Conservation (phyloP, 2,329 filamentous ascomycete genomes). For the Beauveria varroae region DNA sequence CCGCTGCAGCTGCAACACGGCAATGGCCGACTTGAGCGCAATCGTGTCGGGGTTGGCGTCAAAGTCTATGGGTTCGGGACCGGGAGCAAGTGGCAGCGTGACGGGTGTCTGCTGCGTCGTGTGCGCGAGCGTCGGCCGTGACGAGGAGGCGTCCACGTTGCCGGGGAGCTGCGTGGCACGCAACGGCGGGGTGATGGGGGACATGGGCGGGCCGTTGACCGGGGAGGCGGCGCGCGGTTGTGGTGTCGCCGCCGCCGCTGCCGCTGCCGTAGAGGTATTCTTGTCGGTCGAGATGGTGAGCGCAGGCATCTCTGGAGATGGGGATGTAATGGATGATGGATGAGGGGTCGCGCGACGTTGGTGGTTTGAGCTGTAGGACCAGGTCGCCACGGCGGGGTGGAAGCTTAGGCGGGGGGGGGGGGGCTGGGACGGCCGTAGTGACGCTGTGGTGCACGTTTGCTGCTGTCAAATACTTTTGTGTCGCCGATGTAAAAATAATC, state of each 20-base stretch:
- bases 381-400: no score
- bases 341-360: no score
- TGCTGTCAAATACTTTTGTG: no score
- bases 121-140: conserved; percentile 31
- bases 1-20: conserved; percentile 79
- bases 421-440: no score
- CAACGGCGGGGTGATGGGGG: conserved; percentile 47
- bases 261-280: conserved; percentile 4
- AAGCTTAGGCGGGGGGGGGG: no score
- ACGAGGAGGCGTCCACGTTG: not conserved
- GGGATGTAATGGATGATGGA: no score
- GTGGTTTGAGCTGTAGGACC: no score
- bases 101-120: conserved; percentile 33
- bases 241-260: conserved; percentile 9
- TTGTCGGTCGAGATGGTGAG: conserved; percentile 3
- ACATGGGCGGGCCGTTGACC: conserved; percentile 39
- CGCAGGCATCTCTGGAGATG: not conserved
- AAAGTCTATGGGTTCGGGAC: conserved; percentile 48
- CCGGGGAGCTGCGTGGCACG: conserved; percentile 27
- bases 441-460: no score
- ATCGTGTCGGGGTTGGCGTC: conserved; percentile 75
- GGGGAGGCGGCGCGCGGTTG: conserved; percentile 35
- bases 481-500: no score
- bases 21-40: conserved; percentile 76
- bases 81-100: conserved; percentile 36